Evolutionary conservation across 2,329 filamentous ascomycete species (phyloP), one percentile per base, ranked within the genome.

Genomic region (Fusarium virguliforme): DNA sequence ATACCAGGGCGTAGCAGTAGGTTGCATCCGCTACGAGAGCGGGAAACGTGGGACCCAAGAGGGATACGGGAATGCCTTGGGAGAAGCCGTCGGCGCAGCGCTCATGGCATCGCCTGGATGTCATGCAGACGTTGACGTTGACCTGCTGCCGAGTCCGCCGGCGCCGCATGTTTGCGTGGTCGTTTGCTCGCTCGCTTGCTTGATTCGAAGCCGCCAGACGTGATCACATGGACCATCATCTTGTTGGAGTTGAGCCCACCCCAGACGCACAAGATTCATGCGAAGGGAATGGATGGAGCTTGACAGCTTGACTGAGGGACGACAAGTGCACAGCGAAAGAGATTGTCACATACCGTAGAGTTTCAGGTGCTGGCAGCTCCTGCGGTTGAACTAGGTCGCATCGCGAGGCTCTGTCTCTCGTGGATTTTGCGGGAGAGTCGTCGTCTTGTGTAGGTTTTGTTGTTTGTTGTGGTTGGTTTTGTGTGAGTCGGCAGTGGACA

Each of bases 181-280:
- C 43, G 43, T 48, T 48, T 26, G 26, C 24, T 48, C 43, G 43
- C 15, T 48, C 43, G 64, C 57, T 67, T 56, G 59, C 50, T 62
- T 65, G 65, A 59, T 74, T 70, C 62, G 71, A 65, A 62, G 62
- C 62, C 60, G 57, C 63, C 66, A 68, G 60, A 57, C 35, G 51
- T 65, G 65, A 74, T 74, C 73, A 75, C 73, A 74, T 74, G 73
- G 72, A 26, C 65, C 65, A 62, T 68, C 53, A 59, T 62, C 43
- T 48, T 30, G 43, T 54, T 61, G 64, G 63, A 70, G 69, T 71
- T 68, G 67, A 71, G 58, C 67, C 70, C 70, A 66, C 70, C 70
- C 50, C 70, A 64, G 43, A 67, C 53, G 48, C 57, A 63, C 41
- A 48, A 46, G 41, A 46, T 66, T 70, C 53, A 68, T 64, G 64